phyloP scores from a whole-genome alignment of 345 rosid species.

The Angophora floribunda region DNA sequence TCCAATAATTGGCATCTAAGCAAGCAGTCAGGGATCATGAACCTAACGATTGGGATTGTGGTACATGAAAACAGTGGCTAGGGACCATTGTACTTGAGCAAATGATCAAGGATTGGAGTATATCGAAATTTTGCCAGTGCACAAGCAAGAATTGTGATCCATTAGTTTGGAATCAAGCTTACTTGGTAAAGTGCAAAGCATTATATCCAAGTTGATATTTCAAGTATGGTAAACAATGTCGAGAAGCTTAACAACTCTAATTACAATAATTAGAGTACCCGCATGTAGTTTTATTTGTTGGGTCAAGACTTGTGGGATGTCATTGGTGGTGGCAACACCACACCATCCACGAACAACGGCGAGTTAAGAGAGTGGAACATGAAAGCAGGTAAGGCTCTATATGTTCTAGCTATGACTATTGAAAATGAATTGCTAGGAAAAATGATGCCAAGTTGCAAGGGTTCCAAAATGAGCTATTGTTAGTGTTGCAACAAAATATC shows the following conservation, averaged over 20 bases:
- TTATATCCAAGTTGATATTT: background rate
- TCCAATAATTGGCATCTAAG: background rate
- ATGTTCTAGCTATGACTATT: background rate
- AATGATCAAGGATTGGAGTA: background rate
- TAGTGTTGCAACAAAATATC: too few relatives aligned
- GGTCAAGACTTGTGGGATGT: background rate
- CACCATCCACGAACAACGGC: accelerated
- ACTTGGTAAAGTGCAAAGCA: background rate
- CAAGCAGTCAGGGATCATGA: background rate
- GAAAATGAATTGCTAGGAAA: accelerated
- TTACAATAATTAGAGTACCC: background rate
- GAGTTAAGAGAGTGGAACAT: background rate
- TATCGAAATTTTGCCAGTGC: background rate
- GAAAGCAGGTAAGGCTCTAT: background rate
- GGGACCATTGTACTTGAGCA: background rate
- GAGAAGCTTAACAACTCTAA: background rate
- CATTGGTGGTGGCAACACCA: background rate
- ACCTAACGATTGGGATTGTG: background rate
- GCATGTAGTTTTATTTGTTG: background rate
- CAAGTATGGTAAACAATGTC: background rate
- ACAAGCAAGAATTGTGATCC: background rate
- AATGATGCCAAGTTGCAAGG: background rate
- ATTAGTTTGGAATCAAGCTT: background rate
- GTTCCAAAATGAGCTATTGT: too few relatives aligned
- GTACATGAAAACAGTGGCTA: background rate